These are phyloP conservation scores for Maudiozyma bulderi DNA, from an alignment of 805 yeast genomes.

Conservation along the genomic window DNA sequence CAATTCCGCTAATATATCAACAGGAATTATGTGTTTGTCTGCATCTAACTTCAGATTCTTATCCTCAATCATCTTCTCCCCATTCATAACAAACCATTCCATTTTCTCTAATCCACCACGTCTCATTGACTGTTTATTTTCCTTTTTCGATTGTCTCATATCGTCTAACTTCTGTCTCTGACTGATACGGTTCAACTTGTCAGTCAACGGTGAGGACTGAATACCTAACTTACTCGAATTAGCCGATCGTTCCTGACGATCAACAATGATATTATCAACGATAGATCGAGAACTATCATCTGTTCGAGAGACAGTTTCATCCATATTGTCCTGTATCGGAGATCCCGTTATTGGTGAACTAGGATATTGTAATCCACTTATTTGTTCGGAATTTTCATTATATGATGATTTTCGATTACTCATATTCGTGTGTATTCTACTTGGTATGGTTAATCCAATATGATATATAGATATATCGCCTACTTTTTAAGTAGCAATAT, in stretches of 20 bases:
- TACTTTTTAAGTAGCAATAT: too few species aligned
- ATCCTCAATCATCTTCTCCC: conserved; percentile 13
- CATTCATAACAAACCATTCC: conserved; percentile 23
- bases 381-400: too few species aligned
- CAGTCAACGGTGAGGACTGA: conserved; percentile 1
- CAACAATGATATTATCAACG: neutral
- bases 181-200: neutral
- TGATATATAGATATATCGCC: too few species aligned
- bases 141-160: neutral
- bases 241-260: neutral
- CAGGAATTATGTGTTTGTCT: conserved; percentile 12
- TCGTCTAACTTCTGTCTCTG: neutral
- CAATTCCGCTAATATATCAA: conserved; percentile 12
- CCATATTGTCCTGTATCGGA: neutral
- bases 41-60: conserved; percentile 13
- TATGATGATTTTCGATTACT: too few species aligned
- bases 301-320: neutral
- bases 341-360: neutral
- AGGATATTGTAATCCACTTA: neutral
- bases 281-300: neutral
- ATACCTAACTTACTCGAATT: neutral
- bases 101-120: conserved; percentile 23
- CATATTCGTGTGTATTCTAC: too few species aligned
- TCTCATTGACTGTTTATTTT: conserved; percentile 1
- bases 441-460: too few species aligned